Evolutionary conservation across 768 basidiomycete genomes (phyloP), one percentile per base, ranked within the genome.

Genomic region (Hypsizygus marmoreus): DNA sequence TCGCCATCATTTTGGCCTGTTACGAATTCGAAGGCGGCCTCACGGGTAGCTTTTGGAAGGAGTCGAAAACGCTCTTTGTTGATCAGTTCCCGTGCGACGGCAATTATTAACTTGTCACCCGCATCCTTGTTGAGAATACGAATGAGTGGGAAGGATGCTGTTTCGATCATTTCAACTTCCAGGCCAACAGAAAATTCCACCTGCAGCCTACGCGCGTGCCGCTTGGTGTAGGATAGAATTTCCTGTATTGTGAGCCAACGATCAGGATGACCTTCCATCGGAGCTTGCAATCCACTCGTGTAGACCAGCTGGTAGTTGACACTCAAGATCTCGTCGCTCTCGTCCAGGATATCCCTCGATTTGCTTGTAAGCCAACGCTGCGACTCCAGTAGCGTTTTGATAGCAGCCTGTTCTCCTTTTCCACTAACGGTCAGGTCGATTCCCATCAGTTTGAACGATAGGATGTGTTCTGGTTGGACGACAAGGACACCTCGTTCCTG

Each of bases 401-500:
- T 51, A 10, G 53, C 46, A 4, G 43, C 3, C 7, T 43, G 14
- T 19, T 56, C 49, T 1, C 14, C 26, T 7, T 40, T 33, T 16
- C 39, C 4, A 6, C 6, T n/a, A 12, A 10, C 34, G 12, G 25
- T 22, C 8, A 68, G 60, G 44, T 81, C 72, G 17, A 79, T 58
- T 3, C 64, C 67, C 67, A 75, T 70, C 13, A 81, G 62, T 50
- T 70, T 67, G 47, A 76, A 74, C 0, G 80, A 81, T 2, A 81
- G 64, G 10, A 79, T 61, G 22, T 82, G 76, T 35, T 81, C 79
- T 0, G 80, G 81, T 36, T 81, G 80, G 9, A 64, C 47, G 0
- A 82, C 61, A 10, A 80, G 55, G n/a, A 82, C 53, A 0, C 80
- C 80, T 6, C 65, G 57, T 14, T 57, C 56, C 0, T 40, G 40